Percentiles rank a stretch among this genome's conserved stretches.
Conservation (phyloP, 179 eudicot genomes). For the Amaranthus tricolor region DNA sequence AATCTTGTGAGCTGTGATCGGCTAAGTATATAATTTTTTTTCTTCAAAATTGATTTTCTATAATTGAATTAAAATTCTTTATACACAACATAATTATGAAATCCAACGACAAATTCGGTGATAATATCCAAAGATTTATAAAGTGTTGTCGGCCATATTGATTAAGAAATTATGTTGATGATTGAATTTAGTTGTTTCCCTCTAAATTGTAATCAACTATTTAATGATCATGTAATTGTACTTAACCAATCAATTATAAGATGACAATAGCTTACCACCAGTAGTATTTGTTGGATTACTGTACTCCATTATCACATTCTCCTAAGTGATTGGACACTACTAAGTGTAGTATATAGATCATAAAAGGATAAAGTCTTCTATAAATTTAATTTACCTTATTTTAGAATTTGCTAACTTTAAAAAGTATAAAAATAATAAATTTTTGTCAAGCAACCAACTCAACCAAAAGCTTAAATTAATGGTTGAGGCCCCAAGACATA, state of each 20-base stretch:
- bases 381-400: too few species aligned
- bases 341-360: background rate
- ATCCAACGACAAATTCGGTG: background rate
- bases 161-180: background rate
- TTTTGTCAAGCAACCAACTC: too few species aligned
- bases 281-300: background rate
- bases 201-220: background rate
- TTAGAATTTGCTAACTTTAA: too few species aligned
- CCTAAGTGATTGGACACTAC: constrained; percentile 1
- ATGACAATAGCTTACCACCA: background rate
- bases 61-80: background rate
- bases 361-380: too few species aligned
- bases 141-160: constrained; percentile 12
- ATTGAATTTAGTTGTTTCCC: background rate
- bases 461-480: too few species aligned
- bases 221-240: background rate
- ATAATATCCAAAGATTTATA: background rate
- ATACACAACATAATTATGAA: constrained; percentile 1
- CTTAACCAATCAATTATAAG: background rate
- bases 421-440: too few species aligned
- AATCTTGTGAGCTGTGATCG: too few species aligned
- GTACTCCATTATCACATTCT: background rate
- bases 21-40: too few species aligned
- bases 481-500: too few species aligned
- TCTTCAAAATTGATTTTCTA: too few species aligned